A percentile compares a stretch with the other conserved stretches of the same genome.
phyloP scores from a whole-genome alignment of 2,329 filamentous ascomycete genomes.

The Pseudonectria buxi region DNA sequence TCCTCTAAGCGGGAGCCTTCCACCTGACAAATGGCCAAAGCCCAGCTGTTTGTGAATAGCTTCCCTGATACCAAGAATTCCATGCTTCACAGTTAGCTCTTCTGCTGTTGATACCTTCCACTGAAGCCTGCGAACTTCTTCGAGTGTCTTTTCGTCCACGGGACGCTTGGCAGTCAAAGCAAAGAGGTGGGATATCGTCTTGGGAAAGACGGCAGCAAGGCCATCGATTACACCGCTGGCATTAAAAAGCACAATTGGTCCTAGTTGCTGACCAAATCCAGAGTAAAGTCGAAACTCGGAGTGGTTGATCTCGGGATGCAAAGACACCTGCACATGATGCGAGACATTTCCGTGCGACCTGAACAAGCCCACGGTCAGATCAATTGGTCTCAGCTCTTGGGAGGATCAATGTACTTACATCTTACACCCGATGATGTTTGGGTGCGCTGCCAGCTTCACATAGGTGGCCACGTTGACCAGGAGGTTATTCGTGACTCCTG shows the following conservation, averaged over 20 bases:
- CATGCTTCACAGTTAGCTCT: conserved; percentile 54
- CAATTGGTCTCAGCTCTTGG: neutral
- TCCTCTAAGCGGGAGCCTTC: conserved; percentile 51
- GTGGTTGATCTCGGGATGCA: conserved; percentile 55
- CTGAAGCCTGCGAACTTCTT: conserved; percentile 52
- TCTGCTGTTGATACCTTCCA: conserved; percentile 55
- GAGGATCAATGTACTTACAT: conserved; percentile 28
- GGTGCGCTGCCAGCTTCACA: conserved; percentile 48
- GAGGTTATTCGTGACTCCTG: conserved; percentile 59
- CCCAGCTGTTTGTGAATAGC: conserved; percentile 49
- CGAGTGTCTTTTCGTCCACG: conserved; percentile 35
- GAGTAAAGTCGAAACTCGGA: conserved; percentile 56
- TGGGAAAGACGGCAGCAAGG: conserved; percentile 58
- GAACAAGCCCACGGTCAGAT: neutral
- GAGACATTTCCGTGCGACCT: conserved; percentile 58
- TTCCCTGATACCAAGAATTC: conserved; percentile 60
- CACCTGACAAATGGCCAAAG: conserved; percentile 51
- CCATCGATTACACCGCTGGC: conserved; percentile 62
- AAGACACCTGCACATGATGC: conserved; percentile 55
- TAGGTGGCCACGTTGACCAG: conserved; percentile 53
- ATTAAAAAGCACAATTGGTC: conserved; percentile 55
- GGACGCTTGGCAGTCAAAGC: conserved; percentile 33
- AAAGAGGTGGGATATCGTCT: conserved; percentile 53
- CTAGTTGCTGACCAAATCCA: conserved; percentile 60
- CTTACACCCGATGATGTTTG: conserved; percentile 63